Conservation (phyloP, 75 land plant species). For the Chamaecyparis obtusa region DNA sequence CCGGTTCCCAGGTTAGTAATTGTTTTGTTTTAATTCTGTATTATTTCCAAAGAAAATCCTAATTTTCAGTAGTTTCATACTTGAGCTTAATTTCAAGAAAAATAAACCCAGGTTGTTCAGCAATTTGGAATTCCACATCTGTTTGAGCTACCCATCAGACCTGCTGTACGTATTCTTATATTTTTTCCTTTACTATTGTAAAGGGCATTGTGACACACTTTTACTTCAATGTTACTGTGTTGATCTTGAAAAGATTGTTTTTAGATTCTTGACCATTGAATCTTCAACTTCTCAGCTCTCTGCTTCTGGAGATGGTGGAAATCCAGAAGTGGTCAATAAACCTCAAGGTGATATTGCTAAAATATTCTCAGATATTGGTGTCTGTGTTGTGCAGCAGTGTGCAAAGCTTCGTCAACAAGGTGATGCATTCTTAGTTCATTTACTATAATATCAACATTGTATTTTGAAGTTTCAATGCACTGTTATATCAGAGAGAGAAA, state of each 20-base stretch:
- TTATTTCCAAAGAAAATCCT: not conserved
- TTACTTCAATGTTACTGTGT: not conserved
- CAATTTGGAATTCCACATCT: constrained; percentile 96
- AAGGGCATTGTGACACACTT: not conserved
- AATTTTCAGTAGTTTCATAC: not conserved
- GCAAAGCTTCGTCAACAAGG: constrained; percentile 98
- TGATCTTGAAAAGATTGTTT: not conserved
- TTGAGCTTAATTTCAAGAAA: not conserved
- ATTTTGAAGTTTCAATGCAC: not conserved
- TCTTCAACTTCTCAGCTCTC: constrained; percentile 61
- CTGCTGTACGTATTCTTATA: constrained; percentile 52
- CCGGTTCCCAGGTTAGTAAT: constrained; percentile 75
- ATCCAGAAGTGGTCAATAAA: constrained; percentile 92
- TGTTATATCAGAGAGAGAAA: not conserved
- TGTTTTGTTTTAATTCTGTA: constrained; percentile 5
- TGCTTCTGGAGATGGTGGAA: constrained; percentile 96
- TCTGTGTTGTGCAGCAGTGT: constrained; percentile 98
- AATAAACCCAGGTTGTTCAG: constrained; percentile 74
- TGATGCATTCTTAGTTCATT: constrained; percentile 16
- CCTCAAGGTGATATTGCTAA: constrained; percentile 84
- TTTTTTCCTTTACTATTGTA: not conserved
- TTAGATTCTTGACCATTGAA: not conserved
- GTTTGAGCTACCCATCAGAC: constrained; percentile 93
- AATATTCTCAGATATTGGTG: constrained; percentile 82
- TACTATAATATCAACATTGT: not conserved